phyloP scores from a whole-genome alignment of 495 filamentous ascomycete genomes.

The Halenospora varia region DNA sequence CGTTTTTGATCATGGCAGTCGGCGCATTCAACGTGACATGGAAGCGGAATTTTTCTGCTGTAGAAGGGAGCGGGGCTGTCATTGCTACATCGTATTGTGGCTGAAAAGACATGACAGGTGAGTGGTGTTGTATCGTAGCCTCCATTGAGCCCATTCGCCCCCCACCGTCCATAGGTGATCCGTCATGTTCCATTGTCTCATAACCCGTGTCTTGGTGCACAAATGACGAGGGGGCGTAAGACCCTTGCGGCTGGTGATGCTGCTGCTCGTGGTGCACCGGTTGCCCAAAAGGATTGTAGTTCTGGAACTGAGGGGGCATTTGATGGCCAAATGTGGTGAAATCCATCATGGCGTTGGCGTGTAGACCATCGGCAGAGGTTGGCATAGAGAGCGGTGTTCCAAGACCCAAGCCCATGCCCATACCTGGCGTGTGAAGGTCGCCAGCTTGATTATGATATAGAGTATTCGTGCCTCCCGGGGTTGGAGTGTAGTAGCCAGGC shows the following conservation, averaged over 20 bases:
- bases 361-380: constrained; percentile 55
- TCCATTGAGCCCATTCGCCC: constrained; percentile 46
- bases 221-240: constrained; percentile 78
- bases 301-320: constrained; percentile 65
- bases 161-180: constrained; percentile 53
- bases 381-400: constrained; percentile 83
- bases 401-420: constrained; percentile 62
- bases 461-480: constrained; percentile 77
- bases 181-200: constrained; percentile 71
- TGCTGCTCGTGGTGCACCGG: constrained; percentile 38
- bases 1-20: constrained; percentile 90
- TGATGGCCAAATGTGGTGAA: constrained; percentile 48
- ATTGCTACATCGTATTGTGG: constrained; percentile 38
- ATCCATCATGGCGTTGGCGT: constrained; percentile 53
- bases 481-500: constrained; percentile 84
- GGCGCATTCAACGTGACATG: constrained; percentile 86
- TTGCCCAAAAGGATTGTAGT: constrained; percentile 69
- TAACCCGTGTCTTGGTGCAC: constrained; percentile 72
- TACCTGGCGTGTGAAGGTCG: constrained; percentile 83
- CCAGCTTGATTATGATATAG: constrained; percentile 81
- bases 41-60: constrained; percentile 76
- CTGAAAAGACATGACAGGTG: constrained; percentile 41
- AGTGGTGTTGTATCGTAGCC: constrained; percentile 44
- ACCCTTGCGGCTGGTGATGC: constrained; percentile 33
- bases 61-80: constrained; percentile 33